Evolutionary conservation across 345 rosid genomes (phyloP), one percentile per base, ranked within the genome.

Genomic region (Cardamine occulta): DNA sequence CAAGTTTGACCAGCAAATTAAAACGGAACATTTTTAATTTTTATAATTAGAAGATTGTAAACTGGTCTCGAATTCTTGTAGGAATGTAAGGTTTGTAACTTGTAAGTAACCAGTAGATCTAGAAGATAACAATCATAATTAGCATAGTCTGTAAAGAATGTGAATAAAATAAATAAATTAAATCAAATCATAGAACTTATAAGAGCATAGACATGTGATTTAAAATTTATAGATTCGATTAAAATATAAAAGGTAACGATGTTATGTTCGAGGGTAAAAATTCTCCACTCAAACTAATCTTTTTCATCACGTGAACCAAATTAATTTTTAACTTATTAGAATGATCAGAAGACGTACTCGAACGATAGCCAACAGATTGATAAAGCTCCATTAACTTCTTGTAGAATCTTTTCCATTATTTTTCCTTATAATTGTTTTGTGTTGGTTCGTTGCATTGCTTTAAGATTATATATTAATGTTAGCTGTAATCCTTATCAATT

Each of bases 301-400:
- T 29, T 75, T 54, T 53, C 26, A 54, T 76, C 65, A 76, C 80
- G 70, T 76, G 75, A 76, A 63, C 66, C 65, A 55, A 42, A 62
- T n/a, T 15, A 13, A 37, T 7, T 9, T 9, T 11, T 8, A 40
- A 56, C 19, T 44, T 42, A 42, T 54, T 37, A 23, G 52, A 61
- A 52, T 11, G 12, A 76, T 68, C 74, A 60, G 56, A 75, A 60
- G 31, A 32, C 64, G 68, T 61, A 60, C 31, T 31, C 23, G 8
- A 63, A 15, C 34, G 65, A 76, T 54, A 63, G 49, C 75, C 80
- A 76, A 53, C 65, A 44, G 58, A 69, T 69, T 69, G 26, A 23
- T 51, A 76, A 70, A 70, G 75, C 66, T 54, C 18, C 70, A 32
- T 32, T 32, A 69, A 62, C 42, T 53, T 54, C 52, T 54, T 23